Conservation (phyloP, 352 stramenopile species). For the Pythium apleroticum region DNA sequence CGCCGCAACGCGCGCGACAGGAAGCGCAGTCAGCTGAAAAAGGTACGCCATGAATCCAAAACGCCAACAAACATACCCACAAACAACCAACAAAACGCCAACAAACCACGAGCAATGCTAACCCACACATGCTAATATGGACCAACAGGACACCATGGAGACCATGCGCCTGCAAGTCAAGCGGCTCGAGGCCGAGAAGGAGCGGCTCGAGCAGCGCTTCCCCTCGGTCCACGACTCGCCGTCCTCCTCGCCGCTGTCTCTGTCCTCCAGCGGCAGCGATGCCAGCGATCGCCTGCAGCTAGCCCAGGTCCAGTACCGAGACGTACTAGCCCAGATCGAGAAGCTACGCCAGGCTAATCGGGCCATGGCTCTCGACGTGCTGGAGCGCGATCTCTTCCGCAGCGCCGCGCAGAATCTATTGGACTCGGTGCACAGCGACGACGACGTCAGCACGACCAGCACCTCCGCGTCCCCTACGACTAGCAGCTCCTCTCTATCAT, state of each 20-base stretch:
- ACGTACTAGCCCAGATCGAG: slow-evolving; percentile 47
- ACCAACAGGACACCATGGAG: slow-evolving; percentile 43
- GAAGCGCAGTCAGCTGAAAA: slow-evolving; percentile 51
- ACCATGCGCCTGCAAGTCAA: slow-evolving; percentile 46
- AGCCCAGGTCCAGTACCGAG: slow-evolving; percentile 39
- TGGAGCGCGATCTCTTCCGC: slow-evolving; percentile 47
- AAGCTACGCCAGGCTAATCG: slow-evolving; percentile 44
- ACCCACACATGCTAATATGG: not conserved
- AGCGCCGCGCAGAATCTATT: slow-evolving; percentile 60
- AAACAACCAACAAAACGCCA: not conserved
- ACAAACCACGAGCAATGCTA: not conserved
- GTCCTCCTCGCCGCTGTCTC: slow-evolving; percentile 13
- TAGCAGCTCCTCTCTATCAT: not conserved
- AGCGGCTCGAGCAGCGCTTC: slow-evolving; percentile 28
- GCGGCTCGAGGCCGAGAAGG: slow-evolving; percentile 48
- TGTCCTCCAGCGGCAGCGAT: not conserved
- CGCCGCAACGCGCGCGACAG: slow-evolving; percentile 62
- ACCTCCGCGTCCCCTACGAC: not conserved
- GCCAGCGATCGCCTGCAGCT: not conserved
- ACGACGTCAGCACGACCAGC: not conserved
- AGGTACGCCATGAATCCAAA: slow-evolving; percentile 25
- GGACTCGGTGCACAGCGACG: slow-evolving; percentile 34
- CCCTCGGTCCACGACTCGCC: slow-evolving; percentile 2
- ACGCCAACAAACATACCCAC: not conserved
- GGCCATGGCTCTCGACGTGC: slow-evolving; percentile 38